phyloP scores from a whole-genome alignment of 2,329 filamentous ascomycete genomes.

The Sclerotinia spermophila region DNA sequence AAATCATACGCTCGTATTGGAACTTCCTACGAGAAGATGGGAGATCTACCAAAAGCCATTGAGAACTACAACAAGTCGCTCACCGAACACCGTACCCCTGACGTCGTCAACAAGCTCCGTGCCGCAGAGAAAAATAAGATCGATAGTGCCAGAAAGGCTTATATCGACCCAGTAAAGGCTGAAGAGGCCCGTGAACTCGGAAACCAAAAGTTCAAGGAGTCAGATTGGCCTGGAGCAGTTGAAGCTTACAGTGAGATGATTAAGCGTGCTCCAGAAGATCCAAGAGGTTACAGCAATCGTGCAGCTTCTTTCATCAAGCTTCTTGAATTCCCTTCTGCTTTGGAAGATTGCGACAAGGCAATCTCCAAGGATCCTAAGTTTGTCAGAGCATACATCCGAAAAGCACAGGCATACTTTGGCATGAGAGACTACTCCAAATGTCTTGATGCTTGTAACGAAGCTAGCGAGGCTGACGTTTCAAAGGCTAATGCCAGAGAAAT shows the following conservation, averaged over 20 bases:
- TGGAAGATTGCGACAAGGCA: constrained; percentile 87
- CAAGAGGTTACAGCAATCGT: constrained; percentile 94
- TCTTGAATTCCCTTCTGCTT: constrained; percentile 88
- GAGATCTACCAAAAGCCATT: constrained; percentile 74
- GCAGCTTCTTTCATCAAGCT: constrained; percentile 96
- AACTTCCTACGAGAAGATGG: constrained; percentile 85
- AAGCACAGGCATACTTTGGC: constrained; percentile 90
- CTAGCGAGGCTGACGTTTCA: constrained; percentile 67
- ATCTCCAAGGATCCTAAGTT: constrained; percentile 90
- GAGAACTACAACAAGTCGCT: constrained; percentile 90
- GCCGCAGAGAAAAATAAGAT: constrained; percentile 83
- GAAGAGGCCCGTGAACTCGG: constrained; percentile 94
- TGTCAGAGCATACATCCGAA: constrained; percentile 93
- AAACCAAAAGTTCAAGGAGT: constrained; percentile 95
- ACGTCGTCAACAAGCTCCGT: constrained; percentile 88
- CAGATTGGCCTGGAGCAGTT: constrained; percentile 91
- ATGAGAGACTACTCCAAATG: constrained; percentile 99
- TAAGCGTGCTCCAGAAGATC: constrained; percentile 89
- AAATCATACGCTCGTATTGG: constrained; percentile 98
- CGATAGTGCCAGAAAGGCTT: constrained; percentile 70
- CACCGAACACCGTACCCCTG: constrained; percentile 93
- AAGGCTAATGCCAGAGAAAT: constrained; percentile 88
- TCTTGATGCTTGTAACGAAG: constrained; percentile 82
- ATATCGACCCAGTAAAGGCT: constrained; percentile 86
- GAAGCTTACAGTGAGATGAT: constrained; percentile 95